Base-by-base conservation (phyloP, 805 yeast genomes). In the Metschnikowia vanudenii region DNA sequence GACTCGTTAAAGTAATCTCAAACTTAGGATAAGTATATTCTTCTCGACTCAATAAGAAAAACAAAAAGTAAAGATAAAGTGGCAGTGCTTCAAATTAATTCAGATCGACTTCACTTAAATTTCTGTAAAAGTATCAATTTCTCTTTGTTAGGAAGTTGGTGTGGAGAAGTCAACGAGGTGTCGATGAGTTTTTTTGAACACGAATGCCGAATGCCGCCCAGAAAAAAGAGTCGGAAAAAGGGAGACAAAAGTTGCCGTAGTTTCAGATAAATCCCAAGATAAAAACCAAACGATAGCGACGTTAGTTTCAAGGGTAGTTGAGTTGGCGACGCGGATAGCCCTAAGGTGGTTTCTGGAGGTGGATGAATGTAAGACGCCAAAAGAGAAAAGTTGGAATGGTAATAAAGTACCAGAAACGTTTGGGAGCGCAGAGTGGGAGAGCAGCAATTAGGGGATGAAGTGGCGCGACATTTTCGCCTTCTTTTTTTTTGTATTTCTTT, bases 391-490 rank as follows among this genome's bases (percentile, higher is more conserved):
- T 45, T 42, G 45, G 20, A 24, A 39, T 38, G 36, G 36, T 30
- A 22, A 20, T 42, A 35, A 32, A 41, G 37, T 17, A 37, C 49
- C 52, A 42, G 39, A 45, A 41, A 28, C 46, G 46, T 49, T 49
- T 49, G 49, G 52, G 52, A 49, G 45, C 52, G 52, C 52, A 49
- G 49, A 49, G 52, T 42, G 48, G 52, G 52, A 46, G 54, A 44
- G 48, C 54, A 51, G 55, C 55, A 52, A 52, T 52, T 52, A 52
- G 53, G 55, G 55, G 55, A 52, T 52, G 55, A 50, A 50, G 43
- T 38, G 46, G 47, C 41, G 47, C 55, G 55, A 52, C 55, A 52
- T 52, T 52, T 50, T 52, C 53, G 49, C 49, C 46, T 46, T 43
- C 24, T 20, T 48, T 49, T 49, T 45, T 42, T 45, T 42, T 45